Percentiles rank a stretch among this genome's conserved stretches.
phyloP scores from a whole-genome alignment of 2,329 filamentous ascomycete genomes.

The Aspergillus jensenii region DNA sequence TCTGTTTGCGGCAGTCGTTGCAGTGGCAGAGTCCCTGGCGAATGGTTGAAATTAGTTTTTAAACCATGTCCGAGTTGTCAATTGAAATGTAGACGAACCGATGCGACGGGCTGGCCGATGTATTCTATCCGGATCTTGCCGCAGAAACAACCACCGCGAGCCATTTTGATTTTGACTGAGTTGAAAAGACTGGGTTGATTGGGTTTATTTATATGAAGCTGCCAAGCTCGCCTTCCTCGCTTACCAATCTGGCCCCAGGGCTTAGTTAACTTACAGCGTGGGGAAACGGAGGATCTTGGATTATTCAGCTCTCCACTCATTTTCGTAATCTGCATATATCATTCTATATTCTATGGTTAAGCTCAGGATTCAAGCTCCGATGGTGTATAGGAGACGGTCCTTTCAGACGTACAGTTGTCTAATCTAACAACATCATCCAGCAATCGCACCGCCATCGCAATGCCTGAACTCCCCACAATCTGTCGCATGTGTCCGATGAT shows the following conservation, averaged over 20 bases:
- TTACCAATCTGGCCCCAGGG: too few species aligned
- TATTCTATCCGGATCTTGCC: not conserved
- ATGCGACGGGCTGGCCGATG: not conserved
- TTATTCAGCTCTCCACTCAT: too few species aligned
- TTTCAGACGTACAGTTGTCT: too few species aligned
- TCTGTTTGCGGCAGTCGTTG: not conserved
- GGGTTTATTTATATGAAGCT: too few species aligned
- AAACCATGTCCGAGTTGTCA: not conserved
- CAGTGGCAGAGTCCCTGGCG: not conserved
- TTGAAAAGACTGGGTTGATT: too few species aligned
- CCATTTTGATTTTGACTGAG: not conserved
- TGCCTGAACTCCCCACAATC: conserved; percentile 10
- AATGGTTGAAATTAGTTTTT: not conserved
- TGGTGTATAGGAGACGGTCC: too few species aligned
- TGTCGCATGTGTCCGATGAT: conserved; percentile 14
- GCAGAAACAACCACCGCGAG: not conserved
- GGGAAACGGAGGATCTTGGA: too few species aligned
- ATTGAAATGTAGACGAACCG: not conserved
- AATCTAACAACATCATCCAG: conserved; percentile 13
- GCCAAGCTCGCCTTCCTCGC: too few species aligned
- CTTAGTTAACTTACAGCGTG: too few species aligned
- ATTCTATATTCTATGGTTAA: too few species aligned
- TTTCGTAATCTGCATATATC: too few species aligned
- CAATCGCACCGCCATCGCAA: conserved; percentile 15
- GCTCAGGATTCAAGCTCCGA: too few species aligned